phyloP scores from a whole-genome alignment of 2,329 filamentous ascomycete species.

The Venturia carpophila region DNA sequence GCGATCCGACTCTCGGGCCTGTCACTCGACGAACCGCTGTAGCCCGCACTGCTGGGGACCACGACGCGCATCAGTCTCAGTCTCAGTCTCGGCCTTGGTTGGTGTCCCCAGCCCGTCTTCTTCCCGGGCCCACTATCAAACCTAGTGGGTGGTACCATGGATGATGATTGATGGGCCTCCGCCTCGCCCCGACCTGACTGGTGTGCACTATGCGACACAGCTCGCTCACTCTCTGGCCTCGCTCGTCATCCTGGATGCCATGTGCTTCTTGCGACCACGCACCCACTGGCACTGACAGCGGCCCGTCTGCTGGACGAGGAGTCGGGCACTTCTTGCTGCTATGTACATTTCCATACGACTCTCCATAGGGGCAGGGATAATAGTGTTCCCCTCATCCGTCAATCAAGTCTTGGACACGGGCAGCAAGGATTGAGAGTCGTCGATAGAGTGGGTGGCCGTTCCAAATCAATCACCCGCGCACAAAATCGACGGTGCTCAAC shows the following conservation, averaged over 20 bases:
- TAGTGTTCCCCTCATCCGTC: background rate
- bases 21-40: constrained; percentile 11
- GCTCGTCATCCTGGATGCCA: background rate
- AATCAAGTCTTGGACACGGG: background rate
- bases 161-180: too few species aligned
- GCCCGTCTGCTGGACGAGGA: background rate
- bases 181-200: too few species aligned
- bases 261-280: background rate
- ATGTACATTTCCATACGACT: too few species aligned
- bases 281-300: background rate
- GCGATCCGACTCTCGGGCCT: background rate
- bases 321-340: too few species aligned
- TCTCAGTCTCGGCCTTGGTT: background rate
- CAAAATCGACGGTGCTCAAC: constrained; percentile 9
- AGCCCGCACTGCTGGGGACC: background rate
- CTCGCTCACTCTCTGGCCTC: background rate
- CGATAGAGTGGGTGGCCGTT: background rate
- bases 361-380: too few species aligned
- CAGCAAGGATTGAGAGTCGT: constrained; percentile 2
- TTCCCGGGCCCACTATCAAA: background rate
- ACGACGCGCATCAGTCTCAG: background rate
- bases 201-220: background rate
- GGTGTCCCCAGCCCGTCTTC: background rate
- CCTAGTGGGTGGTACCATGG: background rate
- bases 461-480: background rate